Conservation (phyloP, 495 filamentous ascomycete species). For the Sabuloglossum arenarium region DNA sequence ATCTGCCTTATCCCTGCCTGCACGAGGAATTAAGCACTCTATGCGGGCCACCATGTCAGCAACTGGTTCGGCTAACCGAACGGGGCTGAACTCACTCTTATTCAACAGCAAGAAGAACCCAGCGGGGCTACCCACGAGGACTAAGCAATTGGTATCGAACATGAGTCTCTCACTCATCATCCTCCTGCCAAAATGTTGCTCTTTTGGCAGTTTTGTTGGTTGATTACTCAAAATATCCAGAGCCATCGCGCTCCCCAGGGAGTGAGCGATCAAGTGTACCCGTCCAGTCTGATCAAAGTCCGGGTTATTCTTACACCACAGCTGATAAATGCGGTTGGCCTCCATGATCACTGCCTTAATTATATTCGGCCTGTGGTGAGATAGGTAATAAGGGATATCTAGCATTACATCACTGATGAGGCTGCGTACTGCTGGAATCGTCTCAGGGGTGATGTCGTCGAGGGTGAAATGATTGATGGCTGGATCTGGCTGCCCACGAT, state of each 20-base stretch:
- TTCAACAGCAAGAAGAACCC: conserved; percentile 88
- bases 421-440: conserved; percentile 70
- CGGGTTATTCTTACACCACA: conserved; percentile 87
- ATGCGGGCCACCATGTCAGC: not conserved
- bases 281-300: conserved; percentile 61
- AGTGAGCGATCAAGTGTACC: conserved; percentile 86
- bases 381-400: conserved; percentile 92
- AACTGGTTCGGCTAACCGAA: not conserved
- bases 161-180: conserved; percentile 49
- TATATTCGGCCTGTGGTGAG: conserved; percentile 90
- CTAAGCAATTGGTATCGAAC: conserved; percentile 76
- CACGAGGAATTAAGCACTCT: conserved; percentile 58
- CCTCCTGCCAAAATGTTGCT: conserved; percentile 28
- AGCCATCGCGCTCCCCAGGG: conserved; percentile 82
- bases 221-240: conserved; percentile 79
- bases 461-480: conserved; percentile 48
- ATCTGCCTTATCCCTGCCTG: conserved; percentile 51
- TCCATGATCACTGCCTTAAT: conserved; percentile 72
- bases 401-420: conserved; percentile 94
- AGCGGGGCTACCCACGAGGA: conserved; percentile 78
- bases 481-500: conserved; percentile 25
- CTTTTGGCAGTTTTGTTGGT: conserved; percentile 40
- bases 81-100: conserved; percentile 23
- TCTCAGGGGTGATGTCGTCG: conserved; percentile 79
- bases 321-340: conserved; percentile 77